phyloP scores from a whole-genome alignment of 2,329 filamentous ascomycete species.

The Aspergillus sp. region DNA sequence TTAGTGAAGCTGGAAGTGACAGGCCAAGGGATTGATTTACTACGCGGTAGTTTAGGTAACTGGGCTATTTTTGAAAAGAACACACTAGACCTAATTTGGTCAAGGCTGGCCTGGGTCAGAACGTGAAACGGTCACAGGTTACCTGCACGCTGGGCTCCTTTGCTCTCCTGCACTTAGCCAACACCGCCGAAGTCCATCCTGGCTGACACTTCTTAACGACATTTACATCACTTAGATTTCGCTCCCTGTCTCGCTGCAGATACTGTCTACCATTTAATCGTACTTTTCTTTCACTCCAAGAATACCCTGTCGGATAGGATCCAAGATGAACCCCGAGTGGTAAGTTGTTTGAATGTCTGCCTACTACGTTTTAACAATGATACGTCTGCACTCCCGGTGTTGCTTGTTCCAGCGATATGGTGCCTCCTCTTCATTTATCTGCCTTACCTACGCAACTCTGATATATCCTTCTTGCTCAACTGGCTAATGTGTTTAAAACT shows the following conservation, averaged over 20 bases:
- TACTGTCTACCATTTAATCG: slow-evolving; percentile 3
- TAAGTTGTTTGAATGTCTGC: slow-evolving; percentile 31
- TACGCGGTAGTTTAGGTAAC: too few relatives aligned
- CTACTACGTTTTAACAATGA: slow-evolving; percentile 2
- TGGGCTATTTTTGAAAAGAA: slow-evolving; percentile 10
- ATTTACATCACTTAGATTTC: slow-evolving; percentile 16
- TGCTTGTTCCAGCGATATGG: background rate
- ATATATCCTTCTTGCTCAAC: background rate
- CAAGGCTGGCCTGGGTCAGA: slow-evolving; percentile 9
- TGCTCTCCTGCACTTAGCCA: slow-evolving; percentile 31
- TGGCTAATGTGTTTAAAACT: slow-evolving; percentile 4
- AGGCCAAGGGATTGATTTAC: background rate
- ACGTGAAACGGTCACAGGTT: slow-evolving; percentile 24
- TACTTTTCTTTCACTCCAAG: slow-evolving; percentile 1
- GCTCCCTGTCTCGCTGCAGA: slow-evolving; percentile 2
- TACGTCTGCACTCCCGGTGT: slow-evolving; percentile 7
- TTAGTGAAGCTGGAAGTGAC: background rate
- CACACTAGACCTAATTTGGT: slow-evolving; percentile 18
- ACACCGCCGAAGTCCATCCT: slow-evolving; percentile 25
- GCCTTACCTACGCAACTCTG: background rate
- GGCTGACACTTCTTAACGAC: slow-evolving; percentile 19
- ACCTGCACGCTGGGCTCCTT: slow-evolving; percentile 28
- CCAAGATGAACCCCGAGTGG: slow-evolving; percentile 50
- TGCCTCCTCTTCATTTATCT: background rate
- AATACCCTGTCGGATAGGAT: background rate